phyloP scores from a whole-genome alignment of 1,284 basidiomycete species.

The Puccinia horiana region DNA sequence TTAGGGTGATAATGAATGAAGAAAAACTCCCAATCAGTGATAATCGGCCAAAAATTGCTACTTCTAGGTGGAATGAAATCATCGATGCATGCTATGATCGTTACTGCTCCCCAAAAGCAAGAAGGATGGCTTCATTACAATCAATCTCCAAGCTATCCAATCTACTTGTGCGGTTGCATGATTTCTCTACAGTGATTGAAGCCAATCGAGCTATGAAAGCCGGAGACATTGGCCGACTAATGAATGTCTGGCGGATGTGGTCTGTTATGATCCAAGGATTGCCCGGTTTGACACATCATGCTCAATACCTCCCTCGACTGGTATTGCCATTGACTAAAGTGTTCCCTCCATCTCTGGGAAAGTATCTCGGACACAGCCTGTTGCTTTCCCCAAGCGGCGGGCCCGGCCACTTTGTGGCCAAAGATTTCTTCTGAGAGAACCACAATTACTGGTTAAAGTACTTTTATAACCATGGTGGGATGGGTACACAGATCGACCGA shows the following conservation, averaged over 20 bases:
- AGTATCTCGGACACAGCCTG: conserved; percentile 17
- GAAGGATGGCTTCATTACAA: not conserved
- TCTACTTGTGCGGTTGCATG: not conserved
- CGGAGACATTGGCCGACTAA: conserved; percentile 22
- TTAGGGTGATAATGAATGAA: too few species aligned
- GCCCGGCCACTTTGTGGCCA: conserved; percentile 14
- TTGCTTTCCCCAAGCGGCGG: not conserved
- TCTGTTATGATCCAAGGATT: conserved; percentile 8
- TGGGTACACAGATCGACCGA: not conserved
- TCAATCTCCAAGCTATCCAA: not conserved
- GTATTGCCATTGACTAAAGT: not conserved
- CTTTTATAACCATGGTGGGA: not conserved
- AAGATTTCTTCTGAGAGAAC: conserved; percentile 2
- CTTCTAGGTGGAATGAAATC: too few species aligned
- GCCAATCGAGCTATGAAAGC: conserved; percentile 16
- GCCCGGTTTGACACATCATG: not conserved
- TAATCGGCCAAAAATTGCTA: too few species aligned
- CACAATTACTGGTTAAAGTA: not conserved
- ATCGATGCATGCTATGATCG: not conserved
- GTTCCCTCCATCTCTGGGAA: conserved; percentile 11
- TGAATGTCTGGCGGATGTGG: conserved; percentile 30
- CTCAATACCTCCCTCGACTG: conserved; percentile 11
- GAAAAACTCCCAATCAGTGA: too few species aligned
- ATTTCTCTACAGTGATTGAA: conserved; percentile 14
- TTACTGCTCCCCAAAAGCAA: not conserved